phyloP scores from a whole-genome alignment of 805 yeast species.

The Candida michaelii region DNA sequence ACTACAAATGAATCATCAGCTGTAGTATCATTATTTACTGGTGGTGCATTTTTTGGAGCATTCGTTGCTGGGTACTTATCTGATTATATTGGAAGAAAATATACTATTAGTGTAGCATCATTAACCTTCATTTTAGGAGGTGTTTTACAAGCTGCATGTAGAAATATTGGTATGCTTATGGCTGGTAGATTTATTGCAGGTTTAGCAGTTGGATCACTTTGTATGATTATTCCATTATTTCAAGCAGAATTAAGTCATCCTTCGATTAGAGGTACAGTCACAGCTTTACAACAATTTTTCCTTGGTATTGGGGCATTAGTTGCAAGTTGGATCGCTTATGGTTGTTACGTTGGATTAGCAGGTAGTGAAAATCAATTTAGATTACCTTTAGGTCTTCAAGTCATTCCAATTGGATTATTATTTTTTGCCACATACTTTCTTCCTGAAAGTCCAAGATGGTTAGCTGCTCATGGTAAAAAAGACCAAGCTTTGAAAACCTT shows the following conservation, averaged over 20 bases:
- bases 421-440: slow-evolving; percentile 40
- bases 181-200: slow-evolving; percentile 70
- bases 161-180: slow-evolving; percentile 16
- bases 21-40: slow-evolving; percentile 17
- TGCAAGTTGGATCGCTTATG: slow-evolving; percentile 79
- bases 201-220: slow-evolving; percentile 71
- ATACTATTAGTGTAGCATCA: slow-evolving; percentile 22
- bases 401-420: slow-evolving; percentile 31
- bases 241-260: slow-evolving; percentile 70
- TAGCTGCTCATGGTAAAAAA: slow-evolving; percentile 49
- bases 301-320: slow-evolving; percentile 66
- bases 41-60: slow-evolving; percentile 19
- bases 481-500: slow-evolving; percentile 49
- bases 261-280: slow-evolving; percentile 65
- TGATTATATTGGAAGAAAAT: slow-evolving; percentile 35
- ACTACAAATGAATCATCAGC: slow-evolving; percentile 16
- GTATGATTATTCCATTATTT: slow-evolving; percentile 78
- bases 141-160: slow-evolving; percentile 29
- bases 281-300: slow-evolving; percentile 67
- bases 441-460: slow-evolving; percentile 58
- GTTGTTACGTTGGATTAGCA: slow-evolving; percentile 46
- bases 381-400: slow-evolving; percentile 25
- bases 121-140: slow-evolving; percentile 27
- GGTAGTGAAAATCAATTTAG: slow-evolving; percentile 28
- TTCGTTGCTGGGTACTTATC: slow-evolving; percentile 15